Evolutionary conservation across 139 green algal genomes (phyloP).

Genomic region (Tetraselmis chui): DNA sequence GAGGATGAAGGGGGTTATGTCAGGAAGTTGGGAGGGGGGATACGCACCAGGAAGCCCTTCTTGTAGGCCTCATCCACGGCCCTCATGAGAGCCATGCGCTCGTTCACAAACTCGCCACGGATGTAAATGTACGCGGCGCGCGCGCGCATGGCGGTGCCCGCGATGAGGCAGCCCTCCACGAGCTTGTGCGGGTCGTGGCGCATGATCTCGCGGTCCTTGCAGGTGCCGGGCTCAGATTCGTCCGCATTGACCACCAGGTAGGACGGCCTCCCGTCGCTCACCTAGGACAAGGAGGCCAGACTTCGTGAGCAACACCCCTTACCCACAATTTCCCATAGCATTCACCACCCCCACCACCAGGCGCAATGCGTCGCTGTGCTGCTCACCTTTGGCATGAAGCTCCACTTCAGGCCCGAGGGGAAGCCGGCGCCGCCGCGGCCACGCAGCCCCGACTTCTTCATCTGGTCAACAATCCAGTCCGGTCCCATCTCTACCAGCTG

Average conservation of each 20-base stretch:
- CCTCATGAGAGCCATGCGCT: slow-evolving; percentile 70
- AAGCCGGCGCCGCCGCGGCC: slow-evolving; percentile 95
- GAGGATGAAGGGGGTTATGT: too few species aligned
- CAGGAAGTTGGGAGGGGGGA: too few species aligned
- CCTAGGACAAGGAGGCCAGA: slow-evolving; percentile 24
- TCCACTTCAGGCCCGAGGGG: slow-evolving; percentile 93
- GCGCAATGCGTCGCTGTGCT: not conserved
- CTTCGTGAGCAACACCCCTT: too few species aligned
- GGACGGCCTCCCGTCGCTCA: slow-evolving; percentile 77
- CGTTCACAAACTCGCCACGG: slow-evolving; percentile 91
- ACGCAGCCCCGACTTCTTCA: slow-evolving; percentile 91
- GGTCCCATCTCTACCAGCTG: slow-evolving; percentile 74
- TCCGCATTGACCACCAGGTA: slow-evolving; percentile 98
- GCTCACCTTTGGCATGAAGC: slow-evolving; percentile 91
- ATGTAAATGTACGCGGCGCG: slow-evolving; percentile 94
- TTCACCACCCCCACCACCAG: too few species aligned
- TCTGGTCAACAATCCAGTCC: slow-evolving; percentile 98
- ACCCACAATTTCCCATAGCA: too few species aligned
- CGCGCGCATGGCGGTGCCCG: slow-evolving; percentile 82
- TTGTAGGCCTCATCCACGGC: slow-evolving; percentile 81
- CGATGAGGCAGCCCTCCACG: slow-evolving; percentile 94
- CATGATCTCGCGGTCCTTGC: slow-evolving; percentile 97
- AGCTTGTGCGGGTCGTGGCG: slow-evolving; percentile 96
- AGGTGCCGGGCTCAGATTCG: slow-evolving; percentile 95
- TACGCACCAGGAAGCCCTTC: slow-evolving; percentile 62